Conservation (phyloP, 2,329 filamentous ascomycete genomes). For the Exophiala sp. region DNA sequence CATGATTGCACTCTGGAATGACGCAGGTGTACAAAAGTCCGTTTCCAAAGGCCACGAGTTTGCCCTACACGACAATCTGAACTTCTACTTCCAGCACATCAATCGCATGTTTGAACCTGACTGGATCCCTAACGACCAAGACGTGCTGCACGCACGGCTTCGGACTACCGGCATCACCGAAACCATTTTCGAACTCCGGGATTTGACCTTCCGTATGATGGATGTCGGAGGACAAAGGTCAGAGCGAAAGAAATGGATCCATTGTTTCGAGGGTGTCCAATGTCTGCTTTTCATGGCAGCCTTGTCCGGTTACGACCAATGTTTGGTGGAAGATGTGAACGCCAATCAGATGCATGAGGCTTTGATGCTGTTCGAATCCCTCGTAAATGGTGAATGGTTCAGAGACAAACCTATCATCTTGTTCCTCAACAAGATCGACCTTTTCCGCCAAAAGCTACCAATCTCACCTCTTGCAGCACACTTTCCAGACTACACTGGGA, state of each 20-base stretch:
- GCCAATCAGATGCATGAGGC: conserved; percentile 93
- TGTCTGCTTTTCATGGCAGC: conserved; percentile 90
- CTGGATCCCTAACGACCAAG: conserved; percentile 89
- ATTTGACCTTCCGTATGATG: conserved; percentile 95
- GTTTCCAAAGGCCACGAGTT: conserved; percentile 94
- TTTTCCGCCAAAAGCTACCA: conserved; percentile 73
- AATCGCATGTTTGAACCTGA: conserved; percentile 71
- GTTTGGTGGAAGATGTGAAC: conserved; percentile 91
- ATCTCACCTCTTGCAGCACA: conserved; percentile 69
- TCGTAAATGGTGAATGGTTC: conserved; percentile 85
- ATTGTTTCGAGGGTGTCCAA: conserved; percentile 92
- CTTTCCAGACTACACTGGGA: conserved; percentile 75
- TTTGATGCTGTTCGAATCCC: conserved; percentile 80
- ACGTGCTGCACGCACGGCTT: conserved; percentile 84
- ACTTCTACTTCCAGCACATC: conserved; percentile 80
- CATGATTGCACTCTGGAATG: conserved; percentile 79
- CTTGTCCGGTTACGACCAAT: conserved; percentile 95
- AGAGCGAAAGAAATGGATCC: conserved; percentile 96
- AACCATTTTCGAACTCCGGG: conserved; percentile 85
- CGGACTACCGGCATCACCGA: conserved; percentile 95
- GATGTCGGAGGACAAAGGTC: conserved; percentile 90
- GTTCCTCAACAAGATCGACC: conserved; percentile 84
- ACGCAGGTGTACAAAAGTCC: conserved; percentile 78
- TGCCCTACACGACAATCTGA: conserved; percentile 89
- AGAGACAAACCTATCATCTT: conserved; percentile 76